Base-by-base conservation (phyloP, 306 rosid genomes). In the Lithocarpus polystachyus region DNA sequence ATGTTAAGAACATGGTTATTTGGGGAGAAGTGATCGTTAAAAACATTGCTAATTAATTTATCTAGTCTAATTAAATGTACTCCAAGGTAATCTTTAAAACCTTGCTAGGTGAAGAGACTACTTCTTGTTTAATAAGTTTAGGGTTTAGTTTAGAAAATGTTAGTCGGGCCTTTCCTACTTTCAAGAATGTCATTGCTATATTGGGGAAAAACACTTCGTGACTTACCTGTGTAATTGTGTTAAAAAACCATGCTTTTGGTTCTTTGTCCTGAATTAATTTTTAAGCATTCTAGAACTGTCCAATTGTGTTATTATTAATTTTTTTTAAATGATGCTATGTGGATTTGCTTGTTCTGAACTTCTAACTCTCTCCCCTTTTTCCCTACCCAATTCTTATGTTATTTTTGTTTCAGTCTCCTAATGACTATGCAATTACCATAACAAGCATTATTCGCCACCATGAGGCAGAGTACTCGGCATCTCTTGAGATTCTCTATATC, bases 381-480 rank as follows among this genome's bases (percentile, higher is more conserved):
- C 13, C 61, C n/a, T 6, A 68, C 56, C 61, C 35, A 18, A 56
- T 60, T 37, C 51, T n/a, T 67, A 31, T 67, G 33, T 37, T 56
- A 23, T 43, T 6, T 51, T 81, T 72, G 79, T 87, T 86, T 78
- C 87, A 95, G 99, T 84, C 95, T 79, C 90, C 99, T 18, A 94
- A 92, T 69, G 99, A 95, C 64, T 88, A 87, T 82, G 97, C 98
- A 9, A 35, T 84, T 81, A 75, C 89, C 80, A 71, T 95, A 71
- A 82, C 96, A 67, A 89, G 84, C 84, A 90, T 92, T 45, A 91
- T 95, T 77, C 91, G 97, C 70, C 99, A 95, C 79, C 98, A 91
- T n/a, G 99, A 95, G 89, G 77, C 97, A 2, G 98, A 95, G 80
- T 92, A 95, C 82, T 82, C 89, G 77, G 83, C 95, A 72, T 91